Percentiles rank a stretch among this genome's conserved stretches.
phyloP scores from a whole-genome alignment of 2,329 filamentous ascomycete species.

The Clonostachys byssicola region DNA sequence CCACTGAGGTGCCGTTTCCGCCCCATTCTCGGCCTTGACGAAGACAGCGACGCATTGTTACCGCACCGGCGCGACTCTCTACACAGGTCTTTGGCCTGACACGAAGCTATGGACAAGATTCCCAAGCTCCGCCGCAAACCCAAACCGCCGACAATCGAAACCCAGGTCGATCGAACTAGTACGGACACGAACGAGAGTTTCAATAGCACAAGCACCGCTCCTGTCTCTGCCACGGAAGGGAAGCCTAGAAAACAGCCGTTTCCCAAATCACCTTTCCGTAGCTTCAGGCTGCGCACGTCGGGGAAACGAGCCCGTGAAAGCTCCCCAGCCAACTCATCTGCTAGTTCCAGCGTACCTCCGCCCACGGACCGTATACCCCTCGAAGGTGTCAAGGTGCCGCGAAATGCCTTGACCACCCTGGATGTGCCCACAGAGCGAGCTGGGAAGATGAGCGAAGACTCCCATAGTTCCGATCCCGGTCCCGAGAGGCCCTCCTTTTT shows the following conservation, averaged over 20 bases:
- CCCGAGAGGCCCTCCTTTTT: slow-evolving; percentile 32
- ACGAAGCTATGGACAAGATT: slow-evolving; percentile 32
- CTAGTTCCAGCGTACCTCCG: slow-evolving; percentile 20
- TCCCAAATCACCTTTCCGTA: slow-evolving; percentile 32
- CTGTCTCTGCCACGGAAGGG: slow-evolving; percentile 11
- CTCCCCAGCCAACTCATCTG: slow-evolving; percentile 26
- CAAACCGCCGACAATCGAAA: slow-evolving; percentile 36
- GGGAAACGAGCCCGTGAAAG: slow-evolving; percentile 40
- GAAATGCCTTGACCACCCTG: slow-evolving; percentile 24
- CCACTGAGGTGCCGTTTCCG: too few relatives aligned
- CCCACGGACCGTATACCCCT: slow-evolving; percentile 9
- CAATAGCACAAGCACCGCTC: slow-evolving; percentile 10
- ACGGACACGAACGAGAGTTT: slow-evolving; percentile 17
- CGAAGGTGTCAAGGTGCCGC: slow-evolving; percentile 15
- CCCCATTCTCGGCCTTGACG: too few relatives aligned
- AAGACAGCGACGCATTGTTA: too few relatives aligned
- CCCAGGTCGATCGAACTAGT: slow-evolving; percentile 26
- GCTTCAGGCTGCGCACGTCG: slow-evolving; percentile 36
- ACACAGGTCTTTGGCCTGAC: background rate
- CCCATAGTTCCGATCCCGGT: slow-evolving; percentile 1
- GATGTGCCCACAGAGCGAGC: background rate
- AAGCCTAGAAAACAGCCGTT: too few relatives aligned
- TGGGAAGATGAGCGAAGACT: background rate
- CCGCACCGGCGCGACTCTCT: too few relatives aligned
- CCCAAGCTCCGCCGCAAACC: slow-evolving; percentile 37